phyloP scores from a whole-genome alignment of 106 monocot species.

The Platanthera zijinensis region DNA sequence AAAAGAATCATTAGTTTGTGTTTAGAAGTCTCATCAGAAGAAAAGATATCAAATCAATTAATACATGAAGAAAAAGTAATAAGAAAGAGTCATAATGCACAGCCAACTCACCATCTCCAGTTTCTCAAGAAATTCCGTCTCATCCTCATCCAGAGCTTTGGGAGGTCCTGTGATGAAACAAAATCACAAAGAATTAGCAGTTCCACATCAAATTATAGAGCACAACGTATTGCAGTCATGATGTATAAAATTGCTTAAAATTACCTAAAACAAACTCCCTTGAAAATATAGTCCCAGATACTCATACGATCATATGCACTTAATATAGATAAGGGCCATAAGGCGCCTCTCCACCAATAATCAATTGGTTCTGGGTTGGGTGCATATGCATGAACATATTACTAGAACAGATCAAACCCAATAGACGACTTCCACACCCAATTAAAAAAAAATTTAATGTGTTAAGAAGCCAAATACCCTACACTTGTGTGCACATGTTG shows the following conservation, averaged over 20 bases:
- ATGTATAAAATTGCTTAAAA: background rate
- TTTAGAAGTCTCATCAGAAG: background rate
- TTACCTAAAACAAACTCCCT: background rate
- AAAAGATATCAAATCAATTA: background rate
- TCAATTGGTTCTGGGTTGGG: no score
- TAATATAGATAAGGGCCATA: no score
- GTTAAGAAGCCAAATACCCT: no score
- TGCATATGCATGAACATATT: no score
- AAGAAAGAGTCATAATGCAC: background rate
- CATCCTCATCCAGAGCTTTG: slow-evolving; percentile 96
- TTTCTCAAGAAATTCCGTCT: slow-evolving; percentile 89
- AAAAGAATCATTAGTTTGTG: background rate
- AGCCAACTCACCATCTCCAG: slow-evolving; percentile 56
- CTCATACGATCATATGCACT: no score
- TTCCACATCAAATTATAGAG: background rate
- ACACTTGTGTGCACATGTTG: no score
- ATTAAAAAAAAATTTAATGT: no score
- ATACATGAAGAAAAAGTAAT: background rate
- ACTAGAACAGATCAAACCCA: no score
- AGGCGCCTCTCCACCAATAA: no score
- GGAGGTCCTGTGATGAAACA: slow-evolving; percentile 71
- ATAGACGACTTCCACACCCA: no score
- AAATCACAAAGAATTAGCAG: background rate
- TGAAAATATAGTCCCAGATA: no score
- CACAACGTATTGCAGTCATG: background rate